Percentiles rank a stretch among this genome's conserved stretches.
Conservation (phyloP, 2,329 filamentous ascomycete species). For the Clonostachys solani region DNA sequence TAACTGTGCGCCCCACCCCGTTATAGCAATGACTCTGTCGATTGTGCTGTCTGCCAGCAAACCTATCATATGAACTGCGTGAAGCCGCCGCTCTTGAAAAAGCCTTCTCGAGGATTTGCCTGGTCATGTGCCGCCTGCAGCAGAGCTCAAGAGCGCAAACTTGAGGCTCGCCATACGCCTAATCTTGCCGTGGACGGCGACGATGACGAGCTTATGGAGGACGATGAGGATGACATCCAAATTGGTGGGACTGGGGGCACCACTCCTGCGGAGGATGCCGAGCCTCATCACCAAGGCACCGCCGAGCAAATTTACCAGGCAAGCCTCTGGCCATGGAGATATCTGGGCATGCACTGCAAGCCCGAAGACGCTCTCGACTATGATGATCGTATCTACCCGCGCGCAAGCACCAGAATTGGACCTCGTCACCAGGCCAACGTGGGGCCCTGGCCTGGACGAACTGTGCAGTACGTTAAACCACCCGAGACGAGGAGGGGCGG, state of each 20-base stretch:
- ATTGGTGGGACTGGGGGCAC: constrained; percentile 54
- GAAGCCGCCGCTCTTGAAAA: constrained; percentile 85
- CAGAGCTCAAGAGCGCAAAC: constrained; percentile 86
- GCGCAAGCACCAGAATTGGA: constrained; percentile 87
- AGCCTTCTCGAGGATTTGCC: constrained; percentile 93
- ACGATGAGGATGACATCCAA: constrained; percentile 67
- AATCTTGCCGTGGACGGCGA: constrained; percentile 66
- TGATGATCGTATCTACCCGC: constrained; percentile 94
- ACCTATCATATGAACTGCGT: constrained; percentile 99
- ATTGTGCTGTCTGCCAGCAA: constrained; percentile 90
- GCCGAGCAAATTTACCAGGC: constrained; percentile 88
- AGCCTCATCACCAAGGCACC: constrained; percentile 56
- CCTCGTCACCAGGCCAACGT: constrained; percentile 89
- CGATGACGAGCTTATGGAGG: constrained; percentile 58
- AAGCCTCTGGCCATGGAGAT: constrained; percentile 93
- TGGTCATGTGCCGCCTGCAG: constrained; percentile 98
- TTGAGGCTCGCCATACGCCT: constrained; percentile 86
- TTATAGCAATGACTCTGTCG: constrained; percentile 82
- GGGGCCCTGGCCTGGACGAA: constrained; percentile 76
- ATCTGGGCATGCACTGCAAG: constrained; percentile 91
- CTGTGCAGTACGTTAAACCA: constrained; percentile 87
- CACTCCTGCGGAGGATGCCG: constrained; percentile 58
- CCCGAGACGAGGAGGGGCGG: constrained; percentile 79
- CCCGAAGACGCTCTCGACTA: constrained; percentile 95
- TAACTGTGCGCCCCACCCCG: neutral